A percentile compares a stretch with the other conserved stretches of the same genome.
Evolutionary conservation across 371 early-diverging fungal species (phyloP).

Genomic region (Gilbertella persicaria): DNA sequence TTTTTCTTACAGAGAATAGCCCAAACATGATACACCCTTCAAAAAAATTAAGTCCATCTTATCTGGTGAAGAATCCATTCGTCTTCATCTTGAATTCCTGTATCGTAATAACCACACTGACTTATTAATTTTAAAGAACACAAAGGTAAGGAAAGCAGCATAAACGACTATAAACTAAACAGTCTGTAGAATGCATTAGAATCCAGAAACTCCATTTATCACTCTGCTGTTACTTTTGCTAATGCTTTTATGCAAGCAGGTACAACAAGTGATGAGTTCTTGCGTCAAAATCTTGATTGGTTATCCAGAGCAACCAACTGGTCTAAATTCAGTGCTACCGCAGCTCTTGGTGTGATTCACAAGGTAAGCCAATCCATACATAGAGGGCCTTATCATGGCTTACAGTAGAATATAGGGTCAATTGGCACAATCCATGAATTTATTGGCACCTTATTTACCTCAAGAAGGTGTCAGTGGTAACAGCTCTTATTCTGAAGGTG

Average conservation of each 20-base stretch:
- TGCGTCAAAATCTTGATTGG: slow-evolving; percentile 98
- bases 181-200: slow-evolving; percentile 75
- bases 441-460: slow-evolving; percentile 94
- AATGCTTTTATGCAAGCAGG: slow-evolving; percentile 99
- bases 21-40: slow-evolving; percentile 30
- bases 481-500: slow-evolving; percentile 95
- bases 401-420: slow-evolving; percentile 66
- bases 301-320: slow-evolving; percentile 97
- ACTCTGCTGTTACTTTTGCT: slow-evolving; percentile 95
- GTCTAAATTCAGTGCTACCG: slow-evolving; percentile 99
- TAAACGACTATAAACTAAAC: background rate
- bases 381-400: background rate
- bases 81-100: slow-evolving; percentile 91
- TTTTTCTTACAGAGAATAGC: no score
- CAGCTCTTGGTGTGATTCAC: slow-evolving; percentile 99
- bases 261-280: slow-evolving; percentile 98
- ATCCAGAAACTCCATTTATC: slow-evolving; percentile 89
- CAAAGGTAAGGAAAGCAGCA: slow-evolving; percentile 59
- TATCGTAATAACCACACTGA: slow-evolving; percentile 95
- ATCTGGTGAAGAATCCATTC: slow-evolving; percentile 85
- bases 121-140: slow-evolving; percentile 89
- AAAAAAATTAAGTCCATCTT: slow-evolving; percentile 77
- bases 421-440: slow-evolving; percentile 77
- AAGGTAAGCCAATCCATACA: slow-evolving; percentile 59
- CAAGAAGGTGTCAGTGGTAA: slow-evolving; percentile 79